These are phyloP conservation scores for Fusarium brachygibbosum DNA, from an alignment of 2,329 filamentous ascomycete genomes.

Conservation along the genomic window DNA sequence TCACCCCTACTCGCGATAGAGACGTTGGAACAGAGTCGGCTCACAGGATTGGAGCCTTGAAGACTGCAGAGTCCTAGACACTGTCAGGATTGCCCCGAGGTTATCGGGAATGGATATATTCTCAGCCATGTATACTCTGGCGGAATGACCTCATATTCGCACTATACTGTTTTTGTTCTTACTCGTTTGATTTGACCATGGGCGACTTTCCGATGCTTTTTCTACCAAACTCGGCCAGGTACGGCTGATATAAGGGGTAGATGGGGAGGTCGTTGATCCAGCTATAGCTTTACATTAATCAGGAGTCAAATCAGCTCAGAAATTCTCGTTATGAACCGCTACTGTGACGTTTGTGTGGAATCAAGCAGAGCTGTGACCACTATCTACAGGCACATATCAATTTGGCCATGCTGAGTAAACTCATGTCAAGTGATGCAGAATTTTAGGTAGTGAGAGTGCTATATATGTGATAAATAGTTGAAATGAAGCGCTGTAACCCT, in stretches of 20 bases:
- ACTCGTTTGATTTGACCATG: conserved; percentile 16
- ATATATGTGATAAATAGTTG: conserved; percentile 41
- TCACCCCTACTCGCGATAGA: conserved; percentile 76
- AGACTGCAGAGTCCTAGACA: neutral
- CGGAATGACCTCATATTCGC: conserved; percentile 7
- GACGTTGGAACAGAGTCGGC: conserved; percentile 8
- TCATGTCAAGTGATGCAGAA: neutral
- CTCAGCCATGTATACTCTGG: conserved; percentile 26
- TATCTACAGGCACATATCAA: neutral
- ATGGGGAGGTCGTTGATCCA: conserved; percentile 12
- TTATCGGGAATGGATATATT: conserved; percentile 6
- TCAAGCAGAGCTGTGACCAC: neutral
- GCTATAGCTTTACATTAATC: conserved; percentile 33
- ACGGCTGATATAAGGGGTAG: conserved; percentile 19
- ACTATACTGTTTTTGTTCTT: conserved; percentile 20
- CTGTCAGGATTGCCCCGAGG: conserved; percentile 14
- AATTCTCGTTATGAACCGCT: neutral
- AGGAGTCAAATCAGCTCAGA: conserved; percentile 15
- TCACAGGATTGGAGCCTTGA: conserved; percentile 5
- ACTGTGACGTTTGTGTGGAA: neutral
- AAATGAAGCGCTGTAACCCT: conserved; percentile 40
- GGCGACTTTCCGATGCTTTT: conserved; percentile 22
- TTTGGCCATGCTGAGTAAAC: neutral
- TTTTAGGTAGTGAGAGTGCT: conserved; percentile 35
- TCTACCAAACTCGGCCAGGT: conserved; percentile 22